Evolutionary conservation across 2,329 filamentous ascomycete genomes (phyloP), one percentile per base, ranked within the genome.

Genomic region (Sporothrix brasiliensis): DNA sequence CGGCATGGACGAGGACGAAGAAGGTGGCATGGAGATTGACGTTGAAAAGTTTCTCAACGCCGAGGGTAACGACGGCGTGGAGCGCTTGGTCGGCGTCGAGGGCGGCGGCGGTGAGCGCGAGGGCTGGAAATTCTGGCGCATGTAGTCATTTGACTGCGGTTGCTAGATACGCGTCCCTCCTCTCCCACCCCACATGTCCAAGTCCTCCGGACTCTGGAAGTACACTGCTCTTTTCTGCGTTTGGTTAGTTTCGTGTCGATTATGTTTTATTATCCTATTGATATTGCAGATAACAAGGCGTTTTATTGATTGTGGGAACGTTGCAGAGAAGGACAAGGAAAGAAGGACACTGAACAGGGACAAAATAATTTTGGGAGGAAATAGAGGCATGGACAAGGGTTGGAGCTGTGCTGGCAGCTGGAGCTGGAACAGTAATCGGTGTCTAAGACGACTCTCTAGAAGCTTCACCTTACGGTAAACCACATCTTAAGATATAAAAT

Each of bases 1-100:
- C 72, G 92, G 91, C 6, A 88, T 87, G n/a, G 89, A 91, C 50
- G 90, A 92, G 76, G 91, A 93, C 74, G 84, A 87, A 0, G 88
- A 92, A 73, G 92, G 92, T 47, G 93, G 93, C 30, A 92, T 95
- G 82, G 94, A 97, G 80, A 98, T 99, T 76, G 92, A 97, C 76
- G 86, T 94, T 76, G 93, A 97, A 71, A 85, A 84, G 71, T 88
- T 99, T 78, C 84, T 98, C 69, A 92, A 89, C 70, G 95, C 93
- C 0, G 87, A 93, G 68, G 94, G 92, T 0, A 91, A 89, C 50
- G 91, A 94, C 69, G 95, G 92, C 0, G 91, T 99, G 24, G 94
- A 98, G 80, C 86, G 86, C 75, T 82, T 99, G 53, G 94, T 97
- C 0, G 94, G 94, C 19, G 92, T 97, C 1, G 86, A 87, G 69